A percentile compares a stretch with the other conserved stretches of the same genome.
phyloP scores from a whole-genome alignment of 2,329 filamentous ascomycete species.

The Beauveria scarabaeidicola region DNA sequence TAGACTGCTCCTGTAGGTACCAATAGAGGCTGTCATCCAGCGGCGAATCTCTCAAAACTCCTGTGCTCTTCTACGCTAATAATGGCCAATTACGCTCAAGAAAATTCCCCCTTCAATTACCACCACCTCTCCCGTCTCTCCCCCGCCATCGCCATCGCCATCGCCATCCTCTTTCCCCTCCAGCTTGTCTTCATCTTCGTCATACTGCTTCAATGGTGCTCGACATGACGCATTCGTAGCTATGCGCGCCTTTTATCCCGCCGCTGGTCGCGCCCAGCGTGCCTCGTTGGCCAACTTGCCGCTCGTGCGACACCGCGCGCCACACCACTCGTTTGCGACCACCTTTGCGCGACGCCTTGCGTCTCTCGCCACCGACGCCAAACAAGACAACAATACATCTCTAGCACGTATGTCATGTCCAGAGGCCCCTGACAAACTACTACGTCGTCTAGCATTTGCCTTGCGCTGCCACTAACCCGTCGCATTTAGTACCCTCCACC shows the following conservation, averaged over 20 bases:
- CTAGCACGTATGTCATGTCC: constrained; percentile 32
- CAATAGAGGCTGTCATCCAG: too few species aligned
- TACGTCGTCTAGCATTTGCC: too few species aligned
- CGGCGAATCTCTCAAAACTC: not conserved
- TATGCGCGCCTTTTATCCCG: constrained; percentile 21
- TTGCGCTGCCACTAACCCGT: constrained; percentile 10
- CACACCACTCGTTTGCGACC: constrained; percentile 27
- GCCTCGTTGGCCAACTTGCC: constrained; percentile 39
- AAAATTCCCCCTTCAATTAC: not conserved
- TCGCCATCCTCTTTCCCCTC: not conserved
- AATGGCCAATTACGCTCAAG: not conserved
- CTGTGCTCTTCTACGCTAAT: not conserved
- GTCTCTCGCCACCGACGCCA: constrained; percentile 17
- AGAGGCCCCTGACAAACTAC: not conserved
- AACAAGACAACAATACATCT: constrained; percentile 11
- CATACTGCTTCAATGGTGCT: constrained; percentile 19
- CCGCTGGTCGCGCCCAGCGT: constrained; percentile 30
- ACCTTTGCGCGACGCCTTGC: constrained; percentile 38
- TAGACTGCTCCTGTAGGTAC: too few species aligned
- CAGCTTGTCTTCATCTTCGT: constrained; percentile 8
- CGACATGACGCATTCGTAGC: constrained; percentile 4
- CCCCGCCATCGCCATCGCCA: not conserved
- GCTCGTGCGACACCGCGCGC: constrained; percentile 40
- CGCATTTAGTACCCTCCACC: constrained; percentile 36
- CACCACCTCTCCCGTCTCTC: not conserved